Evolutionary conservation across 2,329 filamentous ascomycete genomes (phyloP).

Genomic region (Nemania sp.): DNA sequence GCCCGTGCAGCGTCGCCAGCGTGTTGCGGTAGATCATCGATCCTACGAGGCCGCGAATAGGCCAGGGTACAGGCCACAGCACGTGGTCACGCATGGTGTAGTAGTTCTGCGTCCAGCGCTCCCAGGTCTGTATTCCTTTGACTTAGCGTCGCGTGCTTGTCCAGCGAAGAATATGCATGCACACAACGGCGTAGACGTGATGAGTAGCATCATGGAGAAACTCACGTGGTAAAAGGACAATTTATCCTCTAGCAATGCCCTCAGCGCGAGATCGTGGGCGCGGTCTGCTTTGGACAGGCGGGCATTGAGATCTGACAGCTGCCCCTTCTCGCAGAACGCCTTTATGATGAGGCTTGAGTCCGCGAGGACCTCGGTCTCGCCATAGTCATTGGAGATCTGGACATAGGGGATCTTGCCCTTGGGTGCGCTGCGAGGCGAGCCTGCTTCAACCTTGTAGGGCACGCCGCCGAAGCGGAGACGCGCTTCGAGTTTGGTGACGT

Average conservation of each 20-base stretch:
- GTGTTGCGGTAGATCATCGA: slow-evolving; percentile 60
- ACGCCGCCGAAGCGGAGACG: slow-evolving; percentile 67
- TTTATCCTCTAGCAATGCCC: slow-evolving; percentile 70
- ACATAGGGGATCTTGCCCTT: slow-evolving; percentile 72
- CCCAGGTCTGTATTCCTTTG: slow-evolving; percentile 53
- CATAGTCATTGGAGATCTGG: slow-evolving; percentile 44
- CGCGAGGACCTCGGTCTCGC: slow-evolving; percentile 50
- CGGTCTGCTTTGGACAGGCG: slow-evolving; percentile 54
- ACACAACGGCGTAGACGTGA: too few species aligned
- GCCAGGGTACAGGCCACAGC: slow-evolving; percentile 63
- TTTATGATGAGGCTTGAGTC: slow-evolving; percentile 69
- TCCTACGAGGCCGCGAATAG: slow-evolving; percentile 64
- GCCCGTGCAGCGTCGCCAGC: slow-evolving; percentile 62
- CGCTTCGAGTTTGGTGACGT: slow-evolving; percentile 71
- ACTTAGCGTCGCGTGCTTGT: not conserved
- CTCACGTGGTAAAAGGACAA: slow-evolving; percentile 67
- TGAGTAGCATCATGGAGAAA: not conserved
- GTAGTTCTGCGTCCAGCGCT: slow-evolving; percentile 71
- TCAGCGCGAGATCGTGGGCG: slow-evolving; percentile 64
- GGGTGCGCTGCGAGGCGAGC: slow-evolving; percentile 61
- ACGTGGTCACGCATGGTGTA: slow-evolving; percentile 66
- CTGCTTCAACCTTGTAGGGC: slow-evolving; percentile 59
- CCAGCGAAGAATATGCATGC: not conserved
- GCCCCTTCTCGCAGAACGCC: slow-evolving; percentile 55
- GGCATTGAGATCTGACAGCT: slow-evolving; percentile 63